phyloP scores from a whole-genome alignment of 192 early-diverging fungal species.

The Backusella luteola region DNA sequence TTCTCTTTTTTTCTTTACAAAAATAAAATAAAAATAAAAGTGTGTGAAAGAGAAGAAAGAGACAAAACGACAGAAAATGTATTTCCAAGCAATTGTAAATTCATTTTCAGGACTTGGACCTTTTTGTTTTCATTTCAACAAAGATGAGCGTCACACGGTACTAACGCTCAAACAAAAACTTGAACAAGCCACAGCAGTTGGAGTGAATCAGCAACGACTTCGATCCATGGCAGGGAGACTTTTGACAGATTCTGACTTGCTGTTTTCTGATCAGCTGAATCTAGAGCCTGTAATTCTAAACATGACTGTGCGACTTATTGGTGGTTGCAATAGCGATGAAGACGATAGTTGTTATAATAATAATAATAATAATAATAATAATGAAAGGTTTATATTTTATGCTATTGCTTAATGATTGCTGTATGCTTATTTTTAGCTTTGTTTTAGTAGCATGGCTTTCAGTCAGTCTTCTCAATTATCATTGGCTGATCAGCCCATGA shows the following conservation, averaged over 20 bases:
- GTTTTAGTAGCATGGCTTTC: too few relatives aligned
- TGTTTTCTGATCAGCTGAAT: neutral
- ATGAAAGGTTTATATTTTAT: too few relatives aligned
- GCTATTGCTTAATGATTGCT: too few relatives aligned
- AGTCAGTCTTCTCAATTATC: neutral
- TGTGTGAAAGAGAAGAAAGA: too few relatives aligned
- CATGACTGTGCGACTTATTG: neutral
- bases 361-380: too few relatives aligned
- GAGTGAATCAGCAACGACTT: slow-evolving; percentile 3
- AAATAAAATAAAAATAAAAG: too few relatives aligned
- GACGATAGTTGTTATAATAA: neutral
- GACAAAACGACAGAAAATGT: neutral
- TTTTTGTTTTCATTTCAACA: slow-evolving; percentile 7
- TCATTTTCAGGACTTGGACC: slow-evolving; percentile 11
- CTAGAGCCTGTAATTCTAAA: neutral
- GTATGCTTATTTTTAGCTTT: too few relatives aligned
- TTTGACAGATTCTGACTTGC: neutral
- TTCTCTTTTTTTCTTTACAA: neutral
- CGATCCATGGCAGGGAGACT: neutral
- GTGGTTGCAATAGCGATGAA: neutral
- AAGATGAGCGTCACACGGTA: neutral
- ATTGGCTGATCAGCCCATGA: neutral
- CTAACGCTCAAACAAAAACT: neutral
- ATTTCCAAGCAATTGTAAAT: slow-evolving; percentile 17
- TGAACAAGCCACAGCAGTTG: neutral